Evolutionary conservation across 2,329 filamentous ascomycete genomes (phyloP).

Genomic region (Colletotrichum lindemuthianum): DNA sequence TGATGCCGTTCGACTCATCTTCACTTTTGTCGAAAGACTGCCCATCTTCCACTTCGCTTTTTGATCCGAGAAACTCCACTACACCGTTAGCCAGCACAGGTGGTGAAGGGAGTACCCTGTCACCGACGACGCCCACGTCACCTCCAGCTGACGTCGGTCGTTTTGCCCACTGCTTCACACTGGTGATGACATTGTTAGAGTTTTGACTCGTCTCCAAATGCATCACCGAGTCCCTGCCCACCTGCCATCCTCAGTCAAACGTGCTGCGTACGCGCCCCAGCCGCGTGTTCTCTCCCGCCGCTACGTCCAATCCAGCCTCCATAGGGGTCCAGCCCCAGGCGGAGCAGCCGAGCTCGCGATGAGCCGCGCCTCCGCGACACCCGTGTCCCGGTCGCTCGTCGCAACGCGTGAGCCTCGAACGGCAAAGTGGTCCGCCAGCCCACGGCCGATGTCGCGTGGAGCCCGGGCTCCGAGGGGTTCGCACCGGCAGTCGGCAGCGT

Average conservation of each 20-base stretch:
- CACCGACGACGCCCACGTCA: background rate
- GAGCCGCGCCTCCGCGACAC: conserved; percentile 8
- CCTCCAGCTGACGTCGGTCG: background rate
- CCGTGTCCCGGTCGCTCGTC: background rate
- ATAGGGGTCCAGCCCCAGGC: background rate
- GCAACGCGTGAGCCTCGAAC: background rate
- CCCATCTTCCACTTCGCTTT: background rate
- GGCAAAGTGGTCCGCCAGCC: background rate
- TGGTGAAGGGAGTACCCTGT: background rate
- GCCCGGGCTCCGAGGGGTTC: background rate
- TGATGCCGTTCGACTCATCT: conserved; percentile 26
- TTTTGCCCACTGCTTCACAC: too few relatives aligned
- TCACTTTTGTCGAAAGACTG: background rate
- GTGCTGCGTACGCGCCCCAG: conserved; percentile 2
- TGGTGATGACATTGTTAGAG: conserved; percentile 1
- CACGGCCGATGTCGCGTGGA: conserved; percentile 2
- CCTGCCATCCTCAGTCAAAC: too few relatives aligned
- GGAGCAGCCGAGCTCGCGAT: background rate
- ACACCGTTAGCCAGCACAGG: background rate
- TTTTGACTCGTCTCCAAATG: conserved; percentile 13
- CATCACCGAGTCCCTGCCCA: background rate
- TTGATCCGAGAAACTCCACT: background rate
- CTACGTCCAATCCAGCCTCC: background rate
- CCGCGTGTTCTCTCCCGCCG: conserved; percentile 7
- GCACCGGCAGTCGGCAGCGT: conserved; percentile 1